Conservation (phyloP, 306 rosid genomes). For the Betula pendula region DNA sequence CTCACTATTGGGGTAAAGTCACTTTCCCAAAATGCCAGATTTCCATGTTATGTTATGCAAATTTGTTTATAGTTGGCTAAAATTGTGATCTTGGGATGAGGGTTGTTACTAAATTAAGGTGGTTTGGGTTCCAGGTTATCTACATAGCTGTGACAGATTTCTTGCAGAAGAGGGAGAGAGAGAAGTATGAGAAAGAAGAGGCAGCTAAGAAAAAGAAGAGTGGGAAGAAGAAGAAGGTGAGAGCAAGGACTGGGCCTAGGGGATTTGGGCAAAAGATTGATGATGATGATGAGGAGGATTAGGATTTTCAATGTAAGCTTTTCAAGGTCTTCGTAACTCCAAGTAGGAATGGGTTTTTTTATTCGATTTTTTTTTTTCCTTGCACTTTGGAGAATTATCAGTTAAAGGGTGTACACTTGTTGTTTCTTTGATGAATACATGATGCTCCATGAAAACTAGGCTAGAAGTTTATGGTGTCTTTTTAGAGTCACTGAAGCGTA, state of each 20-base stretch:
- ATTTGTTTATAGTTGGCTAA: neutral
- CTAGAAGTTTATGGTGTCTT: neutral
- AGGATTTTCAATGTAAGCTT: neutral
- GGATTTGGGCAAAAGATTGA: slow-evolving; percentile 80
- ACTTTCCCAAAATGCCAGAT: neutral
- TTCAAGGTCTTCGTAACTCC: neutral
- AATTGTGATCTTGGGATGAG: neutral
- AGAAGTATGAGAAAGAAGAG: slow-evolving; percentile 82
- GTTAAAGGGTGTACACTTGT: neutral
- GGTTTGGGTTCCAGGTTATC: slow-evolving; percentile 52
- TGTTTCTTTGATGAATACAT: neutral
- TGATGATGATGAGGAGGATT: slow-evolving; percentile 32
- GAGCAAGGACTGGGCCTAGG: slow-evolving; percentile 67
- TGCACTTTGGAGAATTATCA: neutral
- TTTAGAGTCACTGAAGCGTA: neutral
- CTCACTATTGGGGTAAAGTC: slow-evolving; percentile 79
- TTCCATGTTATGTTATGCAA: neutral
- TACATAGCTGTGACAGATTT: slow-evolving; percentile 79
- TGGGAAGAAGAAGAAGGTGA: slow-evolving; percentile 51
- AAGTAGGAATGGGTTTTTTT: slow-evolving; percentile 6
- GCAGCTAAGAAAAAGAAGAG: slow-evolving; percentile 36
- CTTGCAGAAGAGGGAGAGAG: slow-evolving; percentile 84
- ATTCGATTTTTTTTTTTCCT: neutral
- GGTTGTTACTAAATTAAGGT: slow-evolving; percentile 7
- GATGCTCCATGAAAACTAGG: neutral